phyloP scores from a whole-genome alignment of 139 green algal species.

The Volvox reticuliferus region DNA sequence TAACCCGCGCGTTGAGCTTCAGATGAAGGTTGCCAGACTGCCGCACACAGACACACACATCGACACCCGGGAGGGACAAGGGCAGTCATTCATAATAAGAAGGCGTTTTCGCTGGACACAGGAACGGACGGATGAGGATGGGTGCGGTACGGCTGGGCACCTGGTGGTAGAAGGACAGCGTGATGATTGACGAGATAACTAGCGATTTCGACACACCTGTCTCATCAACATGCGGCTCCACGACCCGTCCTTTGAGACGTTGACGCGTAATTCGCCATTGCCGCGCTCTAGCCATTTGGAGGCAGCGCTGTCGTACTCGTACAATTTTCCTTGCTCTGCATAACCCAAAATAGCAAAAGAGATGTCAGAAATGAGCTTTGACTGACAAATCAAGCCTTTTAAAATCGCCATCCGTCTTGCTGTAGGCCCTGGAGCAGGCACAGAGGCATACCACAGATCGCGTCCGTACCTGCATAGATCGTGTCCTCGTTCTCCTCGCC shows the following conservation, averaged over 20 bases:
- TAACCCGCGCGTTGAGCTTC: slow-evolving; percentile 93
- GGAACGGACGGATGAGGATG: no score
- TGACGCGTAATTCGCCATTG: slow-evolving; percentile 88
- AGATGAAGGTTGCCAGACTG: slow-evolving; percentile 88
- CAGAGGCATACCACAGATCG: no score
- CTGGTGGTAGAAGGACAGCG: no score
- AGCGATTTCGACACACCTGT: slow-evolving; percentile 52
- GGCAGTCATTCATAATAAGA: no score
- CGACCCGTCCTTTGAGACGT: slow-evolving; percentile 62
- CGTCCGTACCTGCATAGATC: slow-evolving; percentile 66
- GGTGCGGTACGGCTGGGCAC: no score
- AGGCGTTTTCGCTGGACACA: no score
- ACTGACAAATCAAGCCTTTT: no score
- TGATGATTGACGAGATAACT: no score
- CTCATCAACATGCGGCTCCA: slow-evolving; percentile 91
- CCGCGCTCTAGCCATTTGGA: slow-evolving; percentile 89
- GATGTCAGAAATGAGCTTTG: no score
- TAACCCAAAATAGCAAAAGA: background rate
- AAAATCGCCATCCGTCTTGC: no score
- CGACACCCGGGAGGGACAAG: no score
- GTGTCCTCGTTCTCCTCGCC: slow-evolving; percentile 85
- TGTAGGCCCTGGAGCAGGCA: no score
- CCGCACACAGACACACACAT: background rate
- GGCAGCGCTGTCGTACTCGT: slow-evolving; percentile 81
- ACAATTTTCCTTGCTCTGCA: slow-evolving; percentile 69